phyloP scores from a whole-genome alignment of 345 rosid species.

The Microcos paniculata region DNA sequence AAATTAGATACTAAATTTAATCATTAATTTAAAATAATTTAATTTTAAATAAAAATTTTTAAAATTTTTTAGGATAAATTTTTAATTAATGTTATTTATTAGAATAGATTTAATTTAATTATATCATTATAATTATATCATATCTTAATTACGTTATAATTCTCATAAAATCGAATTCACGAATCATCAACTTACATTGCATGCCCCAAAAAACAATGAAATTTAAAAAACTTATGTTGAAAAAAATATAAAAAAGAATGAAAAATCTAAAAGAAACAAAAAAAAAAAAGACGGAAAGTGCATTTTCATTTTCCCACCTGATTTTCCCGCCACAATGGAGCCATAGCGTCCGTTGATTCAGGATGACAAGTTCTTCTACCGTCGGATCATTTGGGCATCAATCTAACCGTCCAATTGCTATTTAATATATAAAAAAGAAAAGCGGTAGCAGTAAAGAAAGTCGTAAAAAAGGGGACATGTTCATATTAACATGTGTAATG shows the following conservation, averaged over 20 bases:
- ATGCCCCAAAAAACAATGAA: too few species aligned
- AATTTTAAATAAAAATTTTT: too few species aligned
- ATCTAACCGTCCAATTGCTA: conserved; percentile 19
- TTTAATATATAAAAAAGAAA: not conserved
- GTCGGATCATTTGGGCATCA: conserved; percentile 6
- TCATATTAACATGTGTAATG: conserved; percentile 31
- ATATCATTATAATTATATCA: too few species aligned
- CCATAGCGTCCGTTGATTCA: conserved; percentile 17
- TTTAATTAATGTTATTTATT: too few species aligned
- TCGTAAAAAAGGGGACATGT: conserved; percentile 15
- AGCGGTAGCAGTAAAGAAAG: not conserved
- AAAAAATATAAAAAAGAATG: not conserved
- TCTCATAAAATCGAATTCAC: too few species aligned
- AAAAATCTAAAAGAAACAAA: not conserved
- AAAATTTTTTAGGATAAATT: too few species aligned
- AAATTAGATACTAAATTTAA: too few species aligned
- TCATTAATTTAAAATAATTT: too few species aligned
- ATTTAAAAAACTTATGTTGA: too few species aligned
- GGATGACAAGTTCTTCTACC: not conserved
- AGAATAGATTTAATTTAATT: too few species aligned
- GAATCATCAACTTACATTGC: too few species aligned
- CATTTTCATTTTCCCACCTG: conserved; percentile 26
- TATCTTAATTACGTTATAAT: too few species aligned
- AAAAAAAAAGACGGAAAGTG: not conserved
- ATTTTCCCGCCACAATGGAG: conserved; percentile 45